A percentile compares a stretch with the other conserved stretches of the same genome.
Evolutionary conservation across 257 asterid genomes (phyloP).

Genomic region (Paulownia fortunei): DNA sequence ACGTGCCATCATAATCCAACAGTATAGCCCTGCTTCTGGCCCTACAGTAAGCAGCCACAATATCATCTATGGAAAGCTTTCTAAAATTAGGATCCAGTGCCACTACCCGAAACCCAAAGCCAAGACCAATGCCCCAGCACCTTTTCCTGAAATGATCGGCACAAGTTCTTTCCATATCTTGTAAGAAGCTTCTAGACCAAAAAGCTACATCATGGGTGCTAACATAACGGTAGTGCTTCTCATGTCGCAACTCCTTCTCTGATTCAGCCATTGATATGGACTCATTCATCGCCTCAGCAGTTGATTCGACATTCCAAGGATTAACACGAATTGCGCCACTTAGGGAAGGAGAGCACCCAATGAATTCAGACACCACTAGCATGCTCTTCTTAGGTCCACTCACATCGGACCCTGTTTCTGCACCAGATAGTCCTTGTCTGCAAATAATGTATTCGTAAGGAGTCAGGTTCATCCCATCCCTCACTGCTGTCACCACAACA

Average conservation of each 20-base stretch:
- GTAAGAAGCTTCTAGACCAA: constrained; percentile 87
- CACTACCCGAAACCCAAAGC: constrained; percentile 85
- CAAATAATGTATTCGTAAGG: constrained; percentile 80
- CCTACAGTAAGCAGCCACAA: constrained; percentile 60
- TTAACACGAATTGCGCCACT: constrained; percentile 85
- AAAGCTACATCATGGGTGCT: constrained; percentile 75
- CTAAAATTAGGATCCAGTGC: constrained; percentile 81
- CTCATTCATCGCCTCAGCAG: constrained; percentile 79
- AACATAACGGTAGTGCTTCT: constrained; percentile 82
- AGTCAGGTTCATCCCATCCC: constrained; percentile 81
- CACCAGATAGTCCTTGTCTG: constrained; percentile 69
- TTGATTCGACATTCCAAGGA: constrained; percentile 82
- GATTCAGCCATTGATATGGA: constrained; percentile 70
- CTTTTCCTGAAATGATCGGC: constrained; percentile 75
- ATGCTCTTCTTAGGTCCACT: constrained; percentile 72
- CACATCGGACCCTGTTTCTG: constrained; percentile 49
- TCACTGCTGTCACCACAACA: constrained; percentile 77
- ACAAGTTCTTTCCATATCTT: constrained; percentile 86
- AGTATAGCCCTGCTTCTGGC: constrained; percentile 75
- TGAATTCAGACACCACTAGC: constrained; percentile 83
- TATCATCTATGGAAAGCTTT: constrained; percentile 70
- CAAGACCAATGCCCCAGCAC: constrained; percentile 83
- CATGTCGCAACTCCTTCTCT: constrained; percentile 80
- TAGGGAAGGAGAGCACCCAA: constrained; percentile 85
- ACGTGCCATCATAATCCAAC: constrained; percentile 87